Percentiles rank a stretch among this genome's conserved stretches.
phyloP scores from a whole-genome alignment of 2,329 filamentous ascomycete genomes.

The Trichoderma atroviride region DNA sequence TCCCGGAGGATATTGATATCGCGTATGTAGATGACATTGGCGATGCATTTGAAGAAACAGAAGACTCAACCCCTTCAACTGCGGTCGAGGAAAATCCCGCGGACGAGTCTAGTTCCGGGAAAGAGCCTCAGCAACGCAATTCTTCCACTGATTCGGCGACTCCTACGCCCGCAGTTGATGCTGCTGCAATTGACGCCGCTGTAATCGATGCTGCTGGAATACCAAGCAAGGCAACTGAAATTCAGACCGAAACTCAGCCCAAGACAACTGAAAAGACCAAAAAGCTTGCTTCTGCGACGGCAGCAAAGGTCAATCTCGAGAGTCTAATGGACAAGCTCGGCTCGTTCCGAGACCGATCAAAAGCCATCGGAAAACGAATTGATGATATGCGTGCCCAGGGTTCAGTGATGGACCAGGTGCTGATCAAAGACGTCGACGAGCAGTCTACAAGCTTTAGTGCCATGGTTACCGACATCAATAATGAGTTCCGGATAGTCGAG shows the following conservation, averaged over 20 bases:
- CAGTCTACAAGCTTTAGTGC: conserved; percentile 37
- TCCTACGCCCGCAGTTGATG: not conserved
- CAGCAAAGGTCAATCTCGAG: conserved; percentile 39
- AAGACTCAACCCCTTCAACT: conserved; percentile 24
- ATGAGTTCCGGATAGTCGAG: conserved; percentile 41
- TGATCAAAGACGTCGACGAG: conserved; percentile 29
- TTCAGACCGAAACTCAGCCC: not conserved
- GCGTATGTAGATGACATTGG: conserved; percentile 41
- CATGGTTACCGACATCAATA: conserved; percentile 40
- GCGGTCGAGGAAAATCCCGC: conserved; percentile 2
- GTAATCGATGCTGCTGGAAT: not conserved
- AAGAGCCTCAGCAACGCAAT: not conserved
- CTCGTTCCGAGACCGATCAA: conserved; percentile 38
- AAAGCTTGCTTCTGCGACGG: conserved; percentile 33
- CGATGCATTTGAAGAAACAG: conserved; percentile 29
- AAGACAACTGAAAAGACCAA: conserved; percentile 20
- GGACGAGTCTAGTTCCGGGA: not conserved
- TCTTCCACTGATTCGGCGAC: not conserved
- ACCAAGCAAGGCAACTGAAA: not conserved
- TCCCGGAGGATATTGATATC: conserved; percentile 55
- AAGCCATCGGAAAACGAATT: conserved; percentile 37
- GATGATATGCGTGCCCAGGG: conserved; percentile 34
- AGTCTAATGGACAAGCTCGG: conserved; percentile 40
- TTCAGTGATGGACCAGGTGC: conserved; percentile 33
- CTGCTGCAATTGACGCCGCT: not conserved